Percentiles rank a stretch among this genome's conserved stretches.
These are phyloP conservation scores for Heterobasidion irregulare DNA, from an alignment of 1,284 basidiomycete genomes.

Conservation along the genomic window DNA sequence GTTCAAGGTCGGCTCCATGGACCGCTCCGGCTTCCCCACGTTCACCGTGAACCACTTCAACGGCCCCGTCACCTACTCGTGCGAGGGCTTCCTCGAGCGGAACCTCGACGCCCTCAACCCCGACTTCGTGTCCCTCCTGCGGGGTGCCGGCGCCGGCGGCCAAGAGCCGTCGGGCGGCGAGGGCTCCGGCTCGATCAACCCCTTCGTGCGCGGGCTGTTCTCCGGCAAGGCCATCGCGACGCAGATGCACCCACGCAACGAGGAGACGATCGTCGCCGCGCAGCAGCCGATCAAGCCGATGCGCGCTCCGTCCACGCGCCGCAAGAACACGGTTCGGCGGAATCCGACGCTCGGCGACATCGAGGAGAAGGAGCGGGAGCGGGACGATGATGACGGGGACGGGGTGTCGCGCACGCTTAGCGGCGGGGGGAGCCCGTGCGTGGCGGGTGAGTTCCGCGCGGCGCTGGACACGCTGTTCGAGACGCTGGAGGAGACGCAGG, in stretches of 20 bases:
- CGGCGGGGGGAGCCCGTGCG: slow-evolving; percentile 47
- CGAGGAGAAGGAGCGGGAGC: slow-evolving; percentile 34
- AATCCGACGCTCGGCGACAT: slow-evolving; percentile 53
- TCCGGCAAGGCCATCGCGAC: slow-evolving; percentile 83
- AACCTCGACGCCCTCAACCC: slow-evolving; percentile 89
- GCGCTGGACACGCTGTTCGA: slow-evolving; percentile 84
- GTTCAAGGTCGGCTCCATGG: slow-evolving; percentile 74
- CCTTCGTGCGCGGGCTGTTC: slow-evolving; percentile 90
- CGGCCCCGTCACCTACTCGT: slow-evolving; percentile 86
- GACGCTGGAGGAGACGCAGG: slow-evolving; percentile 84
- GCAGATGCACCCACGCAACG: slow-evolving; percentile 83
- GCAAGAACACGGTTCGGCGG: slow-evolving; percentile 65
- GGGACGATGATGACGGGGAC: slow-evolving; percentile 39
- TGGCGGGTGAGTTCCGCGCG: slow-evolving; percentile 82
- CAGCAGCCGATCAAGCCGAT: slow-evolving; percentile 92
- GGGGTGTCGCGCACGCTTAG: slow-evolving; percentile 19
- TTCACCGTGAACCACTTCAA: slow-evolving; percentile 93
- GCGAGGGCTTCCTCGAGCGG: slow-evolving; percentile 82
- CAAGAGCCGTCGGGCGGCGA: slow-evolving; percentile 42
- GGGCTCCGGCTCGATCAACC: slow-evolving; percentile 72
- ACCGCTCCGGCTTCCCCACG: slow-evolving; percentile 75
- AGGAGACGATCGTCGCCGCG: slow-evolving; percentile 90
- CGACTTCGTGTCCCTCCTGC: slow-evolving; percentile 86
- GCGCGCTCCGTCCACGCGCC: slow-evolving; percentile 81
- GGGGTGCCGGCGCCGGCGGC: slow-evolving; percentile 40